Evolutionary conservation across 148 eudicot species (phyloP).

Genomic region (Fagopyrum tataricum): DNA sequence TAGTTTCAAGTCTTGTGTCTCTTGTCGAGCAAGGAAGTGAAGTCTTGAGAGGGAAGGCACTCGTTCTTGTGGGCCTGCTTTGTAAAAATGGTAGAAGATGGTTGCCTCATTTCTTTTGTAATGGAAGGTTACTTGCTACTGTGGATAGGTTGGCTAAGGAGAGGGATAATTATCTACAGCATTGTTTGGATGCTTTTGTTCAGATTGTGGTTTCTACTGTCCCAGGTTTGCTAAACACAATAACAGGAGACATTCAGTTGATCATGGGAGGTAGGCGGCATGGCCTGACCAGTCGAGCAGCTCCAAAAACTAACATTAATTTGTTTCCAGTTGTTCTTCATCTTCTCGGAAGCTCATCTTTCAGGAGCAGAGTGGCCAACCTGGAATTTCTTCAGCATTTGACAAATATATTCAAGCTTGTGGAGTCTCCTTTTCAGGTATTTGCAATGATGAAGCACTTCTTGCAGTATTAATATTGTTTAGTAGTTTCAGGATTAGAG

Average conservation of each 20-base stretch:
- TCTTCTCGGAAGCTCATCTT: constrained; percentile 74
- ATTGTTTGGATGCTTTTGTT: constrained; percentile 66
- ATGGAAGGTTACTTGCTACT: constrained; percentile 67
- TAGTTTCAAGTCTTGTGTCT: constrained; percentile 66
- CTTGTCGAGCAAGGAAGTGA: constrained; percentile 92
- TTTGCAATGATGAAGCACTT: neutral
- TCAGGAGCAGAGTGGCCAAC: constrained; percentile 59
- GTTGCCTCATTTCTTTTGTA: constrained; percentile 77
- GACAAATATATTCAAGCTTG: constrained; percentile 65
- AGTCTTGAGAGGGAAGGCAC: constrained; percentile 81
- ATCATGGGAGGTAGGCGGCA: constrained; percentile 74
- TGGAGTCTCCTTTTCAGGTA: constrained; percentile 88
- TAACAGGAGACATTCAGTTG: constrained; percentile 78
- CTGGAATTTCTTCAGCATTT: constrained; percentile 72
- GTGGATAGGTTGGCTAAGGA: constrained; percentile 87
- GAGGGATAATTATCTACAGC: constrained; percentile 69
- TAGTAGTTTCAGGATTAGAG: neutral
- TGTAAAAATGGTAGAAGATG: constrained; percentile 79
- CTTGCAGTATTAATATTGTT: constrained; percentile 20
- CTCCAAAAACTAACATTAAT: constrained; percentile 69
- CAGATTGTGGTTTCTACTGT: constrained; percentile 55
- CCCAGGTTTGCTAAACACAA: constrained; percentile 72
- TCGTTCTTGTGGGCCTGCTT: constrained; percentile 80
- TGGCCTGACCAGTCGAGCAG: constrained; percentile 46
- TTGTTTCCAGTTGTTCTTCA: constrained; percentile 85